Percentiles rank a stretch among this genome's conserved stretches.
These are phyloP conservation scores for Echites panduratus DNA, from an alignment of 257 asterid genomes.

Conservation along the genomic window DNA sequence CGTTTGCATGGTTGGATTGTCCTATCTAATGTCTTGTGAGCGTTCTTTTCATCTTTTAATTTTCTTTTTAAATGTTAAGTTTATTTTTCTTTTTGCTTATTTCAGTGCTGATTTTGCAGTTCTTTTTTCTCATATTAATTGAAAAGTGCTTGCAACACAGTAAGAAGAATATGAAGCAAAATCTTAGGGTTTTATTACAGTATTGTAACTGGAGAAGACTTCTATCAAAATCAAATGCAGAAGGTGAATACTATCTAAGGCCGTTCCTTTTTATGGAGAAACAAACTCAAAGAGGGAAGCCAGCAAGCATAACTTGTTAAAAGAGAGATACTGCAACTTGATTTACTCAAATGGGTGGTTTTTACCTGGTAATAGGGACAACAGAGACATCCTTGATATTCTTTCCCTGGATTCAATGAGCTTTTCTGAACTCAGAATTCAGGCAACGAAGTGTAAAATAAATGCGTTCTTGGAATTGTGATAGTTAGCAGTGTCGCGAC, in stretches of 20 bases:
- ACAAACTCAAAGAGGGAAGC: background rate
- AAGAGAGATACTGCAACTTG: background rate
- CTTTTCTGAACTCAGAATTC: background rate
- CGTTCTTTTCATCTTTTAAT: background rate
- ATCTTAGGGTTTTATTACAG: background rate
- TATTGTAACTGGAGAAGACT: background rate
- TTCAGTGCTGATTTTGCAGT: background rate
- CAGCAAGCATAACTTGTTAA: background rate
- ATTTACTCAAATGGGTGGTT: background rate
- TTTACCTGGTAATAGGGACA: background rate
- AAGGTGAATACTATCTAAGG: background rate
- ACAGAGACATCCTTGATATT: background rate
- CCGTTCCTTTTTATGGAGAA: background rate
- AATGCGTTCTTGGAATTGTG: background rate
- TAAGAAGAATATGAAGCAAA: background rate
- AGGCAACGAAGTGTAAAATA: background rate
- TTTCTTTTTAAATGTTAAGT: background rate
- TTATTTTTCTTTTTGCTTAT: background rate
- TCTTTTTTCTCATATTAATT: background rate
- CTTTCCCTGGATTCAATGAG: background rate
- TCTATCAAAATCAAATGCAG: background rate
- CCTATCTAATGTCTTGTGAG: conserved; percentile 53
- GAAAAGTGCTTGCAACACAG: background rate
- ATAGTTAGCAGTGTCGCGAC: background rate
- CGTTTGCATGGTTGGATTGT: conserved; percentile 43